These are phyloP conservation scores for Sisymbrium irio DNA, from an alignment of 345 rosid genomes.

Conservation along the genomic window DNA sequence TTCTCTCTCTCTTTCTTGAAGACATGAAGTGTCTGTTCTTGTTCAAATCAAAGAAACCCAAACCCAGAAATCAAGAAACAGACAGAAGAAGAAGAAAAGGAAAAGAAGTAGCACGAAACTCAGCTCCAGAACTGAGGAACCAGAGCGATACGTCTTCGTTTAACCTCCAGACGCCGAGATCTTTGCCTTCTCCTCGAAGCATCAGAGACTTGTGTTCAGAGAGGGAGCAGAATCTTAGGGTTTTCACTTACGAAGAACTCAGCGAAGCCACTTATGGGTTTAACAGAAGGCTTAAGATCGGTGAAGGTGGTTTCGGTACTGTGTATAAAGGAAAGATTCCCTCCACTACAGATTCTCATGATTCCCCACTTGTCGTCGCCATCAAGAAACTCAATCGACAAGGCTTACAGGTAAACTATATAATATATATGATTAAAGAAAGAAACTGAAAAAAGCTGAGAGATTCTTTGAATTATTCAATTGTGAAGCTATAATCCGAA, in stretches of 20 bases:
- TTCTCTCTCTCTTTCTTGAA: neutral
- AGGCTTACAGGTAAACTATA: slow-evolving; percentile 90
- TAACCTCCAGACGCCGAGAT: slow-evolving; percentile 35
- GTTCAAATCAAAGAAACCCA: slow-evolving; percentile 38
- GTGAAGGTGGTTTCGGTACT: slow-evolving; percentile 89
- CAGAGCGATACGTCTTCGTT: slow-evolving; percentile 22
- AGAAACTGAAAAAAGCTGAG: neutral
- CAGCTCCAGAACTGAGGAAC: slow-evolving; percentile 31
- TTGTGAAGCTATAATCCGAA: neutral
- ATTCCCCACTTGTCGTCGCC: slow-evolving; percentile 52
- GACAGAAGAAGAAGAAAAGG: slow-evolving; percentile 19
- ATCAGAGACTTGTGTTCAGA: slow-evolving; percentile 65
- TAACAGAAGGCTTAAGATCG: slow-evolving; percentile 60
- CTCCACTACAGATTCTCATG: slow-evolving; percentile 48
- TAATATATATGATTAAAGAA: no score
- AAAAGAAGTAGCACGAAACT: slow-evolving; percentile 10
- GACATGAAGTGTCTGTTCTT: slow-evolving; percentile 38
- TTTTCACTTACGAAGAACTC: slow-evolving; percentile 69
- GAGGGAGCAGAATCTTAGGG: slow-evolving; percentile 62
- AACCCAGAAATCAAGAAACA: slow-evolving; percentile 13
- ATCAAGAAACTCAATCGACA: slow-evolving; percentile 70
- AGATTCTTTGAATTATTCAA: neutral
- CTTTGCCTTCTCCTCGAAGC: slow-evolving; percentile 52
- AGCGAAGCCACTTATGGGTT: slow-evolving; percentile 65
- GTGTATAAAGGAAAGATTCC: slow-evolving; percentile 68